phyloP scores from a whole-genome alignment of 2,329 filamentous ascomycete genomes.

The Pseudopithomyces maydicus region DNA sequence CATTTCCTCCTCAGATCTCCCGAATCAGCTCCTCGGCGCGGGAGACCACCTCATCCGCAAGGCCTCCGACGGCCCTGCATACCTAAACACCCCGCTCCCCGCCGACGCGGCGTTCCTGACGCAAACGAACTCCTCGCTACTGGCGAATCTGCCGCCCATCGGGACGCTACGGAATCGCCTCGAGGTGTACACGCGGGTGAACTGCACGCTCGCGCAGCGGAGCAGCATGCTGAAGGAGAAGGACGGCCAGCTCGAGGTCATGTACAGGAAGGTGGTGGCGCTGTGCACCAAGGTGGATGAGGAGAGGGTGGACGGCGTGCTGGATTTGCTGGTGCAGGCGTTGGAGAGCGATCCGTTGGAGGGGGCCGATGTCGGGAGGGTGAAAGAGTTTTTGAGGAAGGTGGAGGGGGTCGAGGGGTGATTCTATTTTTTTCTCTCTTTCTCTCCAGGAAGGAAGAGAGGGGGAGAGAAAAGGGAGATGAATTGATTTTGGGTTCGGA shows the following conservation, averaged over 20 bases:
- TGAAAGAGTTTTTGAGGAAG: slow-evolving; percentile 78
- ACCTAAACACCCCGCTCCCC: slow-evolving; percentile 34
- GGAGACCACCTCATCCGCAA: slow-evolving; percentile 33
- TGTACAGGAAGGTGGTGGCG: slow-evolving; percentile 86
- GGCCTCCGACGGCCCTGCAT: slow-evolving; percentile 35
- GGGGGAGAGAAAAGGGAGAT: no score
- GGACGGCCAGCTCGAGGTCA: slow-evolving; percentile 81
- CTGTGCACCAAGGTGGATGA: slow-evolving; percentile 83
- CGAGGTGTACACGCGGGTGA: slow-evolving; percentile 72
- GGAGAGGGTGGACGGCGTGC: slow-evolving; percentile 75
- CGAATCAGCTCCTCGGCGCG: slow-evolving; percentile 32
- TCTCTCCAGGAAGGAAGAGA: no score
- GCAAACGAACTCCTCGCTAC: slow-evolving; percentile 45
- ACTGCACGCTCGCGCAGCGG: slow-evolving; percentile 68
- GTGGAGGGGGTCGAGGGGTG: slow-evolving; percentile 66
- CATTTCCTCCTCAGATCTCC: slow-evolving; percentile 33
- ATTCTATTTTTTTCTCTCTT: no score
- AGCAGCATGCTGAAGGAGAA: slow-evolving; percentile 75
- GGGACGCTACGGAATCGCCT: slow-evolving; percentile 66
- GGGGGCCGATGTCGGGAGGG: slow-evolving; percentile 71
- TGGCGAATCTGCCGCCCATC: slow-evolving; percentile 40
- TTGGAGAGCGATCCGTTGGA: slow-evolving; percentile 83
- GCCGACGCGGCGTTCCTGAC: slow-evolving; percentile 22
- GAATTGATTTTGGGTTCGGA: no score
- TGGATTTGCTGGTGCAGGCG: slow-evolving; percentile 80